Evolutionary conservation across 495 filamentous ascomycete species (phyloP).

Genomic region (Aspergillus conjunctus): DNA sequence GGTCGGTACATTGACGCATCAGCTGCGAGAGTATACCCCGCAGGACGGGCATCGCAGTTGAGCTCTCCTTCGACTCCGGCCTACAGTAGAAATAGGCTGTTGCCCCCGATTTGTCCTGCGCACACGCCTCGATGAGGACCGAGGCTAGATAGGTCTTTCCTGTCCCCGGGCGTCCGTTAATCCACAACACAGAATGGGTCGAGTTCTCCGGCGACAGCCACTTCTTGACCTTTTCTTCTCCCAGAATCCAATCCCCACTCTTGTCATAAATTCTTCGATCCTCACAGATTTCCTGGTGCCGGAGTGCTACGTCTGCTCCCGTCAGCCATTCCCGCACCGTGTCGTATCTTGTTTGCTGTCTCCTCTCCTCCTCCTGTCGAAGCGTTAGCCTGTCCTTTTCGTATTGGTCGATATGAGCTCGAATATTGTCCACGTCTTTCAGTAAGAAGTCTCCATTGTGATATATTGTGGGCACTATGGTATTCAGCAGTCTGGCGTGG

Average conservation of each 20-base stretch:
- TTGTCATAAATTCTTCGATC: conserved; percentile 1
- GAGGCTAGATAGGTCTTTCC: conserved; percentile 15
- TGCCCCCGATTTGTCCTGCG: background rate
- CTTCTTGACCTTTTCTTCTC: conserved; percentile 4
- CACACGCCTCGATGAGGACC: conserved; percentile 10
- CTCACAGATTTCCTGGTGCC: conserved; percentile 9
- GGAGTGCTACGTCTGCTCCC: conserved; percentile 5
- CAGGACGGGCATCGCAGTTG: conserved; percentile 7
- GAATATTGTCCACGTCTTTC: conserved; percentile 7
- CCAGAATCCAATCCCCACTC: conserved; percentile 15
- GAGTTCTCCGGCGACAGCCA: conserved; percentile 13
- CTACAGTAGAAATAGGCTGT: conserved; percentile 19
- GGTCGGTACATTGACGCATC: background rate
- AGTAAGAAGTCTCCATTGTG: background rate
- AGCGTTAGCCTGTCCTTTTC: background rate
- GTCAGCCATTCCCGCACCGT: conserved; percentile 12
- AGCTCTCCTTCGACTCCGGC: background rate
- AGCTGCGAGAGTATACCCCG: conserved; percentile 14
- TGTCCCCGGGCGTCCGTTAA: conserved; percentile 16
- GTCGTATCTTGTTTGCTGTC: background rate
- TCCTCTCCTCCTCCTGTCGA: background rate
- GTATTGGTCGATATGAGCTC: background rate
- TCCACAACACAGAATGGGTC: conserved; percentile 9
- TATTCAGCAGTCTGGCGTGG: conserved; percentile 4
- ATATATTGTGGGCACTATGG: background rate